Evolutionary conservation across 306 rosid genomes (phyloP).

Genomic region (Citrullus colocynthis): DNA sequence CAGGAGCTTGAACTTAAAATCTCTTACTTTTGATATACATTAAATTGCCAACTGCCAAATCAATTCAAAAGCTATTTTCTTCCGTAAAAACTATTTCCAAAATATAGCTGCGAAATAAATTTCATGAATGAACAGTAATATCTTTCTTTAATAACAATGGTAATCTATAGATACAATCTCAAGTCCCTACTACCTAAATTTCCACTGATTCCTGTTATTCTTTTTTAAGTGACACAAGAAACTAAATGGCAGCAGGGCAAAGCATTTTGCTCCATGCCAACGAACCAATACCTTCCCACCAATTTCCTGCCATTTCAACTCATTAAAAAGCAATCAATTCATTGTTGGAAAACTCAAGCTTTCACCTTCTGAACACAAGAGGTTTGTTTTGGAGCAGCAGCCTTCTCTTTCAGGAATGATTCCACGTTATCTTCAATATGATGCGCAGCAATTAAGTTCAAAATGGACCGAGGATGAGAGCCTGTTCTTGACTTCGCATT

Average conservation of each 20-base stretch:
- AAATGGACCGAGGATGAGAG: not conserved
- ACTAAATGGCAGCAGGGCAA: not conserved
- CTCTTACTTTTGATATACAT: no score
- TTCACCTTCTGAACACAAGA: not conserved
- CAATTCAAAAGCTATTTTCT: not conserved
- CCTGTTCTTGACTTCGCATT: not conserved
- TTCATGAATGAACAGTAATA: not conserved
- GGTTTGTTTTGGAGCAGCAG: not conserved
- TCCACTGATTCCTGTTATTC: not conserved
- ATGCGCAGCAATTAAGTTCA: not conserved
- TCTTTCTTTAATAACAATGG: not conserved
- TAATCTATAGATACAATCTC: not conserved
- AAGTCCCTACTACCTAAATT: not conserved
- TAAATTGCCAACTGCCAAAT: no score
- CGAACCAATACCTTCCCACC: not conserved
- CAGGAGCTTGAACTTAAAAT: no score
- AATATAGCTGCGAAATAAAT: not conserved
- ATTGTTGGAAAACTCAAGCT: not conserved
- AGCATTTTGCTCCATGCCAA: not conserved
- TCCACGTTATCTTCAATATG: not conserved
- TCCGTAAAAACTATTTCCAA: not conserved
- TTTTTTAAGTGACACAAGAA: not conserved
- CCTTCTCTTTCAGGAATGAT: not conserved
- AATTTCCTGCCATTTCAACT: conserved; percentile 1
- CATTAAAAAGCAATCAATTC: not conserved